Evolutionary conservation across 106 monocot genomes (phyloP), one percentile per base, ranked within the genome.

Genomic region (Alisma plantagoaquatica): DNA sequence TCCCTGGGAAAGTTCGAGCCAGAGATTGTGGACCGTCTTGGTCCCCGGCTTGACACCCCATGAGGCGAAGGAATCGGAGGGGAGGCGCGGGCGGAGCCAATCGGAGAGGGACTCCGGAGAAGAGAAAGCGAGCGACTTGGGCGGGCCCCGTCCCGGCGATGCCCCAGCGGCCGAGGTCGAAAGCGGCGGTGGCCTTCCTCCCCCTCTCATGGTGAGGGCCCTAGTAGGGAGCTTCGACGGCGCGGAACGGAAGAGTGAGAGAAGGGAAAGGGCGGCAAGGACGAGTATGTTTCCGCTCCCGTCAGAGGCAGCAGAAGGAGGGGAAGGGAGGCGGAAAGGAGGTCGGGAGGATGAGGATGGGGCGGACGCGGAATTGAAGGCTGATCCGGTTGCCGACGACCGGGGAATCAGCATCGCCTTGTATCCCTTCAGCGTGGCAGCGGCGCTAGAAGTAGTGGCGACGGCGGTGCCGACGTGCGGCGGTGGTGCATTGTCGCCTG

Each of bases 21-120:
- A 92, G 69, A 93, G 83, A 42, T 93, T 93, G 49, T 64, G 69
- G 17, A 93, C 57, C 50, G 93, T 69, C 51, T 87, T 93, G 45
- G 83, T 74, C 23, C 87, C 87, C 4, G 93, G 80, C 23, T 60
- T 41, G 59, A 47, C 27, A 46, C 93, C 93, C 93, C 93, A 93
- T 41, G 79, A 73, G 33, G 78, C 33, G 31, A 86, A 69, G 33
- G 87, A 46, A 26, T 51, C 64, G 23, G 74, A 42, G 16, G 77
- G 83, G 46, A 93, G 75, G 55, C 74, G 83, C 32, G 76, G 68
- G 3, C 53, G 56, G 47, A 93, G 78, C 68, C 78, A 87, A 1
- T 67, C 62, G 11, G 74, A 65, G 41, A 93, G 87, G 3, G 83
- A 80, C 26, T 83, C 83, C 19, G 77, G 74, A 3, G 83, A 66